phyloP scores from a whole-genome alignment of 805 yeast species.

The Jamesozyma spencerorum region DNA sequence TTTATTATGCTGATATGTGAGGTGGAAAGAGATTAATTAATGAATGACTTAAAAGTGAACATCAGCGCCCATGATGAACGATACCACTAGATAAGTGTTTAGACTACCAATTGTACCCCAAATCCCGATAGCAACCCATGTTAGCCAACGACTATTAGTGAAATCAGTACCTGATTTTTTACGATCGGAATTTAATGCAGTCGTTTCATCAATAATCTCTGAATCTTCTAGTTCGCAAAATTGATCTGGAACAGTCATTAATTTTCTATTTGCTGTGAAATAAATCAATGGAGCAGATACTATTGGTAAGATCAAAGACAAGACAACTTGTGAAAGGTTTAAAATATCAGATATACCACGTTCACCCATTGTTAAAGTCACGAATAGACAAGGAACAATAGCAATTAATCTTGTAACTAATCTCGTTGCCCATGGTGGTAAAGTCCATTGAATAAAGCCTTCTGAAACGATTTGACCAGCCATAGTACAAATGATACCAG shows the following conservation, averaged over 20 bases:
- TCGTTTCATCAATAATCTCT: conserved; percentile 19
- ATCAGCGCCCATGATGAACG: conserved; percentile 42
- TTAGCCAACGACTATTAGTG: conserved; percentile 54
- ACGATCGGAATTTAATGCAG: conserved; percentile 24
- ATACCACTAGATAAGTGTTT: conserved; percentile 56
- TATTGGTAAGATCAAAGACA: conserved; percentile 72
- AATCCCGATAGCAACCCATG: conserved; percentile 45
- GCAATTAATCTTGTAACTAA: conserved; percentile 76
- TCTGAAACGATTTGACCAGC: conserved; percentile 93
- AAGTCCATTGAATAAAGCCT: conserved; percentile 73
- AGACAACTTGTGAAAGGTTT: conserved; percentile 75
- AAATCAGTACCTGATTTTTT: conserved; percentile 39
- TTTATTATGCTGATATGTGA: too few species aligned
- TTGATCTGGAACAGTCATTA: conserved; percentile 49
- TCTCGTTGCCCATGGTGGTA: conserved; percentile 75
- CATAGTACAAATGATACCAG: conserved; percentile 87
- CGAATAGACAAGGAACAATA: conserved; percentile 72
- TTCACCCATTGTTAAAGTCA: conserved; percentile 65
- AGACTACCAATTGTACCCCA: conserved; percentile 67
- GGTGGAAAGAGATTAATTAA: neutral
- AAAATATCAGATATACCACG: conserved; percentile 69
- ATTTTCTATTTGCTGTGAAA: conserved; percentile 61
- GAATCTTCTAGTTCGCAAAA: conserved; percentile 3
- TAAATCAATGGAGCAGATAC: conserved; percentile 82
- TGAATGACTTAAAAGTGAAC: conserved; percentile 35